phyloP scores from a whole-genome alignment of 2,329 filamentous ascomycete species.

The Chaetomium sp. region DNA sequence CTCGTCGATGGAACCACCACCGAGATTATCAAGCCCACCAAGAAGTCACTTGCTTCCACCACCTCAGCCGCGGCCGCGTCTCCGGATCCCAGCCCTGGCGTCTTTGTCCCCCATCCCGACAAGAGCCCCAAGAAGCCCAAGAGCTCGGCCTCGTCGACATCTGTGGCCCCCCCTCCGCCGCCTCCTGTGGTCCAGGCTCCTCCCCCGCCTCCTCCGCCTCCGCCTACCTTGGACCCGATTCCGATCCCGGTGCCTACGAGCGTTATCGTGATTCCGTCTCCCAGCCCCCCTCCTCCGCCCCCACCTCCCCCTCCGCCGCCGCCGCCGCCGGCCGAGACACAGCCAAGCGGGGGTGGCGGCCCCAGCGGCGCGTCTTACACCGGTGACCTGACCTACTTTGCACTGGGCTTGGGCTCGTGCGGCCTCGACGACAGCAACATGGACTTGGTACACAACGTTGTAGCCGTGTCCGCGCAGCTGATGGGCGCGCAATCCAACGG shows the following conservation, averaged over 20 bases:
- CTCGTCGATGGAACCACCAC: slow-evolving; percentile 44
- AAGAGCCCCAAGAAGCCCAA: slow-evolving; percentile 17
- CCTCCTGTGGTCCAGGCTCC: slow-evolving; percentile 19
- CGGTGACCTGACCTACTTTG: slow-evolving; percentile 72
- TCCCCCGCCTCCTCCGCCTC: slow-evolving; percentile 5
- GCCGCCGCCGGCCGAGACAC: neutral
- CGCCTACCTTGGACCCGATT: neutral
- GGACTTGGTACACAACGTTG: slow-evolving; percentile 51
- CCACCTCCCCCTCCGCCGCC: neutral
- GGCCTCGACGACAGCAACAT: slow-evolving; percentile 54
- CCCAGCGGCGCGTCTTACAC: slow-evolving; percentile 31
- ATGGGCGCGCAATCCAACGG: slow-evolving; percentile 60
- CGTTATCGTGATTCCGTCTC: too few species aligned
- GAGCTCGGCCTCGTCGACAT: slow-evolving; percentile 18
- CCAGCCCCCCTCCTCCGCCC: slow-evolving; percentile 13
- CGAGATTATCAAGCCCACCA: slow-evolving; percentile 34
- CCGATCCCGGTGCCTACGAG: neutral
- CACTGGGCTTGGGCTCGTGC: slow-evolving; percentile 62
- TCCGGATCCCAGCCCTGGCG: slow-evolving; percentile 22
- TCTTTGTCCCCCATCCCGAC: slow-evolving; percentile 27
- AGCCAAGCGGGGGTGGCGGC: slow-evolving; percentile 8
- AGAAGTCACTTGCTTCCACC: slow-evolving; percentile 17
- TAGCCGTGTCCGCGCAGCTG: slow-evolving; percentile 59
- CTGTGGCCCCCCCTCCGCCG: neutral
- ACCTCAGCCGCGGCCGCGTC: slow-evolving; percentile 23